These are phyloP conservation scores for Gastrolobium villosum DNA, from an alignment of 306 rosid genomes.

Conservation along the genomic window DNA sequence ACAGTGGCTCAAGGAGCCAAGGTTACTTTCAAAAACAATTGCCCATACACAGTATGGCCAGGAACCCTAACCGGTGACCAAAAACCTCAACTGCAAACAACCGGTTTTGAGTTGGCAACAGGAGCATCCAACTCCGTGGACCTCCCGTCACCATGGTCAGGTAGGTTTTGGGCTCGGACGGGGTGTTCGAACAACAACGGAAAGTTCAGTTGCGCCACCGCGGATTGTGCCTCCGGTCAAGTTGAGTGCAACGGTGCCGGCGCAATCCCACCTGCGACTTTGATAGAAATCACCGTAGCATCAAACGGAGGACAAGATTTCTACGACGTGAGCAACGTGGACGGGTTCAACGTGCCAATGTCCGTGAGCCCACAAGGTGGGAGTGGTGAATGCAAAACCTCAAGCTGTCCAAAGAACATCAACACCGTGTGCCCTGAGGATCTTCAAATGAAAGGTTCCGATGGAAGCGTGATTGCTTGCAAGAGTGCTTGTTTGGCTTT, in stretches of 20 bases:
- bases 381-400: no score
- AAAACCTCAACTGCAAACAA: constrained; percentile 33
- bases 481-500: constrained; percentile 52
- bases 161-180: no score
- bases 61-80: constrained; percentile 43
- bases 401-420: constrained; percentile 4
- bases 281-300: constrained; percentile 37
- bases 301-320: constrained; percentile 30
- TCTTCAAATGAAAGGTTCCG: constrained; percentile 1
- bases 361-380: no score
- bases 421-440: constrained; percentile 16
- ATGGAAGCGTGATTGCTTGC: constrained; percentile 49
- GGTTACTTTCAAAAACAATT: constrained; percentile 42
- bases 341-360: background rate
- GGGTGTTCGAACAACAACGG: background rate
- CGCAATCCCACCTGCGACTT: constrained; percentile 34
- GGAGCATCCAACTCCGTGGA: no score
- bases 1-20: constrained; percentile 7
- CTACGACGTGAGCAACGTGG: constrained; percentile 48
- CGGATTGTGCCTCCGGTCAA: constrained; percentile 46
- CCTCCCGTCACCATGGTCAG: no score
- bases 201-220: constrained; percentile 48
- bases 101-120: constrained; percentile 48
- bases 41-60: constrained; percentile 51
- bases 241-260: constrained; percentile 33